Percentiles rank a stretch among this genome's conserved stretches.
These are phyloP conservation scores for Rhodotorula taiwanensis DNA, from an alignment of 768 basidiomycete species.

Conservation along the genomic window DNA sequence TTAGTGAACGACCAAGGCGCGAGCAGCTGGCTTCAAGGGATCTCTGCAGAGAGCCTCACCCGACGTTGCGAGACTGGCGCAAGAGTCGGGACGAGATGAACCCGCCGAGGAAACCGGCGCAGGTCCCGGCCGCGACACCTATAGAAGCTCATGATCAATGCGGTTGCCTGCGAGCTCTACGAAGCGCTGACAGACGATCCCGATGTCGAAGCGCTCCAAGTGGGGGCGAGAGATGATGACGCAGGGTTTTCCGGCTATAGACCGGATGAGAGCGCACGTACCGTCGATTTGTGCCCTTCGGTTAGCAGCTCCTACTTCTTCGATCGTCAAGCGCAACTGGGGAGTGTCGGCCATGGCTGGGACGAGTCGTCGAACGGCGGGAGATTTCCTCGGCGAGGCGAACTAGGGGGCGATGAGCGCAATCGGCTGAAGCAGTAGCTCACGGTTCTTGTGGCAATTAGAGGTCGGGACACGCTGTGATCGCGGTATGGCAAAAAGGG, in stretches of 20 bases:
- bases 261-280: too few species aligned
- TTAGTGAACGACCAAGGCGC: not conserved
- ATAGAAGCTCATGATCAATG: not conserved
- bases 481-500: too few species aligned
- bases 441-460: too few species aligned
- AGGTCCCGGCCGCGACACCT: constrained; percentile 30
- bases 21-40: not conserved
- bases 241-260: too few species aligned
- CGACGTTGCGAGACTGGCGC: constrained; percentile 14
- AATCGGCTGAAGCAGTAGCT: too few species aligned
- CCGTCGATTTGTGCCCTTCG: constrained; percentile 26
- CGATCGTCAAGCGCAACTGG: not conserved
- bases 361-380: not conserved
- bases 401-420: too few species aligned
- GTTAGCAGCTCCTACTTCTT: constrained; percentile 24
- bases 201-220: not conserved
- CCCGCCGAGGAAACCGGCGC: constrained; percentile 25
- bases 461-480: too few species aligned
- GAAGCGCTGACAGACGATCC: not conserved
- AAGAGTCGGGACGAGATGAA: constrained; percentile 11
- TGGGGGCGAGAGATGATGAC: not conserved
- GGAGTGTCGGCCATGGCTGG: not conserved
- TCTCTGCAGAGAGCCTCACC: constrained; percentile 1
- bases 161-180: not conserved
- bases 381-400: too few species aligned